phyloP scores from a whole-genome alignment of 2,329 filamentous ascomycete genomes.

The Periglandula ipomoeae region DNA sequence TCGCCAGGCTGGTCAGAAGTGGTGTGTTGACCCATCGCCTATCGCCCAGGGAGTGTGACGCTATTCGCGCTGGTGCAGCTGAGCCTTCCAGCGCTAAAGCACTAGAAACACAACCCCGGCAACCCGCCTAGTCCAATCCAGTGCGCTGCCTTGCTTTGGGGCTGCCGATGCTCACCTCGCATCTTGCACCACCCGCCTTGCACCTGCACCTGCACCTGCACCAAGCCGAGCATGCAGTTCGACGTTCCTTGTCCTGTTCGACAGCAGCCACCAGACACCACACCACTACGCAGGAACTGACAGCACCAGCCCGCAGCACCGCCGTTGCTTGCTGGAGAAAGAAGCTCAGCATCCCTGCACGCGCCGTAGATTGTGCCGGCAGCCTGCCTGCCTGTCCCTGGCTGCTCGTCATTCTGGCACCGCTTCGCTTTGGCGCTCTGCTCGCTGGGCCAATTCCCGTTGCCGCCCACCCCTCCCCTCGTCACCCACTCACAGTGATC shows the following conservation, averaged over 20 bases:
- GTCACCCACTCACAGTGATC: background rate
- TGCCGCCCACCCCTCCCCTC: background rate
- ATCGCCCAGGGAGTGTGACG: background rate
- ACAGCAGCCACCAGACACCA: no score
- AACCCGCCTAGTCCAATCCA: background rate
- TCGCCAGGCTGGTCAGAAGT: background rate
- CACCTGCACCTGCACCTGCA: no score
- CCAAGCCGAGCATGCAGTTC: background rate
- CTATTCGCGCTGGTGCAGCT: slow-evolving; percentile 3
- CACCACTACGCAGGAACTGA: no score
- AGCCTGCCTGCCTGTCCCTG: background rate
- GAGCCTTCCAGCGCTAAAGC: background rate
- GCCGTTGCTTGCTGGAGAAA: background rate
- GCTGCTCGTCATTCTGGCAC: background rate
- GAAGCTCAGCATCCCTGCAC: background rate
- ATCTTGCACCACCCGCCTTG: background rate
- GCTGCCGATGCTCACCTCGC: background rate
- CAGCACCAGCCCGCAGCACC: no score
- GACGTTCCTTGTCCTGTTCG: no score
- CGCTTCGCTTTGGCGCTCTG: background rate
- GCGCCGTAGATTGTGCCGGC: background rate
- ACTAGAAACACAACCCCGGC: background rate
- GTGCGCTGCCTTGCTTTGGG: background rate
- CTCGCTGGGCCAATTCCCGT: background rate
- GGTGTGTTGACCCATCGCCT: background rate